Evolutionary conservation across 148 eudicot genomes (phyloP).

Genomic region (Chenopodium quinoa): DNA sequence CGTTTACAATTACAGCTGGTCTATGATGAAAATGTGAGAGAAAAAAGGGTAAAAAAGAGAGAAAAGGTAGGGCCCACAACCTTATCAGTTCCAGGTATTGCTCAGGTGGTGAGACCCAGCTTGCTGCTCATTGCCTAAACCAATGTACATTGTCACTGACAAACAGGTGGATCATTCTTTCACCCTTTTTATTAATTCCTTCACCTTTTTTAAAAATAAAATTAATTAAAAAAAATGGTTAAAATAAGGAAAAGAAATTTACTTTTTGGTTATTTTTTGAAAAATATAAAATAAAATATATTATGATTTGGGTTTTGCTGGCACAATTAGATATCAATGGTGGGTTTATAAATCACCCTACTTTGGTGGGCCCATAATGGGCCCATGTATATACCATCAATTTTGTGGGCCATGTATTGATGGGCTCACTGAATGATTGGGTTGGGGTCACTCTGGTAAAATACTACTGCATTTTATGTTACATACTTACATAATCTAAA

Average conservation of each 20-base stretch:
- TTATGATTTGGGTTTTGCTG: conserved; percentile 23
- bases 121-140: conserved; percentile 45
- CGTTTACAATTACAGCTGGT: conserved; percentile 1
- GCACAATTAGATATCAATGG: conserved; percentile 26
- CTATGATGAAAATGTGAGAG: not conserved
- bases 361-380: conserved; percentile 22
- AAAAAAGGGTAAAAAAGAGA: conserved; percentile 1
- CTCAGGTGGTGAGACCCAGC: conserved; percentile 75
- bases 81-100: conserved; percentile 74
- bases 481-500: not conserved
- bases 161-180: conserved; percentile 67
- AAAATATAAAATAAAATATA: not conserved
- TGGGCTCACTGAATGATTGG: conserved; percentile 49
- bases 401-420: conserved; percentile 33
- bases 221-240: too few species aligned
- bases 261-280: not conserved
- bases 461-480: not conserved
- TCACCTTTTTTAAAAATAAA: not conserved
- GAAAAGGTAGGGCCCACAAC: not conserved
- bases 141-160: conserved; percentile 56
- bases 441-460: conserved; percentile 39
- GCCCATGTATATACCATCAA: conserved; percentile 29
- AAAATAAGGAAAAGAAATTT: conserved; percentile 2
- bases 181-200: conserved; percentile 5
- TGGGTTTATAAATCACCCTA: conserved; percentile 28